phyloP scores from a whole-genome alignment of 2,329 filamentous ascomycete genomes.

The Penicillium aurantiogriseum region DNA sequence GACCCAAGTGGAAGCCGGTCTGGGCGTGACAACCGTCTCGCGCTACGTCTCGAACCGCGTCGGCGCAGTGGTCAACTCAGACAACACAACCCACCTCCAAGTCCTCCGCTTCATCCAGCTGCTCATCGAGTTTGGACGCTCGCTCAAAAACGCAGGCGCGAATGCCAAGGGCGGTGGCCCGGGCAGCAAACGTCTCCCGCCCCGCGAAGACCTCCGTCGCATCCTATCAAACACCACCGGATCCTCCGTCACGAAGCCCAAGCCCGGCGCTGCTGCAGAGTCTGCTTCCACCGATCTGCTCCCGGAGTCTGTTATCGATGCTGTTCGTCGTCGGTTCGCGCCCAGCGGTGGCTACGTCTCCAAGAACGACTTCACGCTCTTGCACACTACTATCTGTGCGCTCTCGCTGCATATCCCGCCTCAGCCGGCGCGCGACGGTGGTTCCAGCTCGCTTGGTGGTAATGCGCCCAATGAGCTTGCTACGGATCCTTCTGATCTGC shows the following conservation, averaged over 20 bases:
- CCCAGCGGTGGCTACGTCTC: slow-evolving; percentile 37
- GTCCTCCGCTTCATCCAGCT: slow-evolving; percentile 47
- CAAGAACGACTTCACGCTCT: slow-evolving; percentile 42
- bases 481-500: slow-evolving; percentile 46
- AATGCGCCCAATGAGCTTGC: slow-evolving; percentile 41
- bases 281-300: slow-evolving; percentile 23
- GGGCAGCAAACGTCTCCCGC: slow-evolving; percentile 42
- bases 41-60: slow-evolving; percentile 48
- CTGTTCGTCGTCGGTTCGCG: slow-evolving; percentile 44
- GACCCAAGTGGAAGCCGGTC: slow-evolving; percentile 36
- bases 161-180: slow-evolving; percentile 28
- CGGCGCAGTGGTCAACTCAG: slow-evolving; percentile 37
- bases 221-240: slow-evolving; percentile 34
- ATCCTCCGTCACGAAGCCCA: slow-evolving; percentile 10
- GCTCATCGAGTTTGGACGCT: slow-evolving; percentile 44
- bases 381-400: slow-evolving; percentile 48
- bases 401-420: slow-evolving; percentile 48
- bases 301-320: slow-evolving; percentile 41
- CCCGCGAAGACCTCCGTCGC: slow-evolving; percentile 41
- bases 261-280: slow-evolving; percentile 20
- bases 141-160: slow-evolving; percentile 31
- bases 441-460: slow-evolving; percentile 35
- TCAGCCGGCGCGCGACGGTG: slow-evolving; percentile 38
- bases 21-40: slow-evolving; percentile 40
- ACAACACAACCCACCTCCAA: slow-evolving; percentile 44